Evolutionary conservation across 768 basidiomycete genomes (phyloP), one percentile per base, ranked within the genome.

Genomic region (Clavaria fumosa): DNA sequence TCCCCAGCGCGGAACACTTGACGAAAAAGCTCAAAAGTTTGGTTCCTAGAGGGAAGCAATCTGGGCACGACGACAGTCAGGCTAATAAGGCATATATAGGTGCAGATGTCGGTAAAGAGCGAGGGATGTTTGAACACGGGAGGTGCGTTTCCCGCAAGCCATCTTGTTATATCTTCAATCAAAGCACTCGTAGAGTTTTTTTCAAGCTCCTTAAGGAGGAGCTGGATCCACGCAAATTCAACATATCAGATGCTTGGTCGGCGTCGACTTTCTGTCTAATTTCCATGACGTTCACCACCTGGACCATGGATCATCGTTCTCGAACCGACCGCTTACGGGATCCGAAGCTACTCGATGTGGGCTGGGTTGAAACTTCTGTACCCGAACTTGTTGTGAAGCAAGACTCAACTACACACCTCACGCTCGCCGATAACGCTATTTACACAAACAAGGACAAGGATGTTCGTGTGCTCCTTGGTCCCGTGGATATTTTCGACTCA

Each of bases 111-210:
- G 48, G 53, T 4, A 31, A 49, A 6, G 47, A 52, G 26, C 58
- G 70, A 5, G 65, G 49, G 2, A 50, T 53, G 5, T 71, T 68
- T 50, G 70, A 72, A 36, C 64, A 69, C 31, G 64, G 67, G 32
- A 58, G 69, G 66, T 64, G 40, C 14, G 19, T 27, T n/a, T 6
- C 36, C 19, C 33, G n/a, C 5, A 10, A 24, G 23, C 9, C 30
- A 14, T 15, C 19, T 23, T 10, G 28, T 31, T 15, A 21, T 11
- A 18, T 26, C 31, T 18, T 12, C 26, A 35, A 7, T 24, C 7
- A 11, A 20, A 4, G 20, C 3, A 9, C 18, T 37, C 14, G 17
- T 32, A 63, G 62, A 14, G 39, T 49, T 0, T 39, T 63, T 12
- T 62, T 59, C 38, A 44, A 45, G 7, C 46, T 64, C 7, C 39